phyloP scores from a whole-genome alignment of 768 basidiomycete species.

The Lentinula raphanica region DNA sequence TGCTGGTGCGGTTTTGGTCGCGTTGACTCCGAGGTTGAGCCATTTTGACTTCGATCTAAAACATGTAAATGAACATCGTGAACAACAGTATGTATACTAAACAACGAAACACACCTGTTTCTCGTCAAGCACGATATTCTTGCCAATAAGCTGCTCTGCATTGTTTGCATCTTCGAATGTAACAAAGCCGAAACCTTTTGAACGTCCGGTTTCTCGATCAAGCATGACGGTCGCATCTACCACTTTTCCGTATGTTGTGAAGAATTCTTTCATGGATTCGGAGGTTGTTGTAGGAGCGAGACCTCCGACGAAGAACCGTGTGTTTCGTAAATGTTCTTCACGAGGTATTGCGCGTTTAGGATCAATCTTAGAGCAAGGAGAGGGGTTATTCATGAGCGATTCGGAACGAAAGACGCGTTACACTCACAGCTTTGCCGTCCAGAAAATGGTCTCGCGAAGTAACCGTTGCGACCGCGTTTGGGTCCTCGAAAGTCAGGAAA shows the following conservation, averaged over 20 bases:
- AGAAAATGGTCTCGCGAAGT: slow-evolving; percentile 62
- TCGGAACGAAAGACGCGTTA: background rate
- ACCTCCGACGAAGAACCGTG: slow-evolving; percentile 80
- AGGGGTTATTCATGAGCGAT: background rate
- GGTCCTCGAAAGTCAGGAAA: slow-evolving; percentile 75
- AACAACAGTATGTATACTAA: background rate
- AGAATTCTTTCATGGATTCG: slow-evolving; percentile 67
- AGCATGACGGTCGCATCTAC: slow-evolving; percentile 85
- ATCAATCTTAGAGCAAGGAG: slow-evolving; percentile 54
- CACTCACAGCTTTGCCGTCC: slow-evolving; percentile 70
- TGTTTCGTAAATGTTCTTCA: slow-evolving; percentile 70
- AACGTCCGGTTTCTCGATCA: slow-evolving; percentile 67
- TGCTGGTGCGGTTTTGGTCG: slow-evolving; percentile 40
- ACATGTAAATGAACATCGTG: background rate
- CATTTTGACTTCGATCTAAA: slow-evolving; percentile 76
- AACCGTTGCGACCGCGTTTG: slow-evolving; percentile 58
- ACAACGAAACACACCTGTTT: slow-evolving; percentile 50
- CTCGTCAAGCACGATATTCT: slow-evolving; percentile 64
- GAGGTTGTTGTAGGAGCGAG: slow-evolving; percentile 63
- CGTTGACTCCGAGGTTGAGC: slow-evolving; percentile 70
- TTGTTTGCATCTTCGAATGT: slow-evolving; percentile 68
- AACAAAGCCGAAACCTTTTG: slow-evolving; percentile 83
- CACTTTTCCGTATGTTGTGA: slow-evolving; percentile 69
- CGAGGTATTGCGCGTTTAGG: slow-evolving; percentile 85
- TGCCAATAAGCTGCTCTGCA: slow-evolving; percentile 62